Evolutionary conservation across 1,139 yeast species (phyloP), one percentile per base, ranked within the genome.

Genomic region (Hyphopichia khmerensis): DNA sequence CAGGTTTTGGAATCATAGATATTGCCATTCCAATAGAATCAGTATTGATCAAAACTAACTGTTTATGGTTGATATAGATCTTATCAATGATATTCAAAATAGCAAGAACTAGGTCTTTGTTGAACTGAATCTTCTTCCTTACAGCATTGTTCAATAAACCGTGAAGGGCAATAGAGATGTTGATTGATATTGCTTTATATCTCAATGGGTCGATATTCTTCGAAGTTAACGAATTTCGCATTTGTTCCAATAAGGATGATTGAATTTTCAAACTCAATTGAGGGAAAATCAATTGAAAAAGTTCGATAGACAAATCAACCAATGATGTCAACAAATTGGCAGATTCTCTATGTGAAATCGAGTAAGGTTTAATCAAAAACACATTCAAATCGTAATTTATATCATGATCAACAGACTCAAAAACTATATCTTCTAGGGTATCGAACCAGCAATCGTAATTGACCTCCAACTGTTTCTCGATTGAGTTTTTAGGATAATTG

Each of bases 221-320:
- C 1, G 69, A 55, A 2, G 65, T 62, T 15, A 70, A 49, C 7
- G 84, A 78, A 3, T 82, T 70, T 51, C 91, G 75, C 48, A 93
- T 66, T 46, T 85, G 90, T 51, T 91, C 98, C 38, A 93, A 63
- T 31, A 93, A 72, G 1, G 97, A 89, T 44, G 86, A 84, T 56
- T 93, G 97, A 43, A 93, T 86, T 48, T 89, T 87, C 9, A 80
- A 64, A n/a, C 91, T 80, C 52, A 93, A 76, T 46, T 75, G 71
- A 0, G 96, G 89, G 51, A 93, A 86, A 0, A 86, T 74, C 8
- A 77, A 57, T 10, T 87, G 82, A 55, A 90, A 87, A 4, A 90
- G 69, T 46, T 85, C 90, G 53, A 93, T 83, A 0, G 96, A 84
- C 1, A 79, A 62, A 61, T 93, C 96, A 18, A 89, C 77, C 11